Evolutionary conservation across 176 grass and related monocot genomes (phyloP).

Genomic region (Musa beccarii): DNA sequence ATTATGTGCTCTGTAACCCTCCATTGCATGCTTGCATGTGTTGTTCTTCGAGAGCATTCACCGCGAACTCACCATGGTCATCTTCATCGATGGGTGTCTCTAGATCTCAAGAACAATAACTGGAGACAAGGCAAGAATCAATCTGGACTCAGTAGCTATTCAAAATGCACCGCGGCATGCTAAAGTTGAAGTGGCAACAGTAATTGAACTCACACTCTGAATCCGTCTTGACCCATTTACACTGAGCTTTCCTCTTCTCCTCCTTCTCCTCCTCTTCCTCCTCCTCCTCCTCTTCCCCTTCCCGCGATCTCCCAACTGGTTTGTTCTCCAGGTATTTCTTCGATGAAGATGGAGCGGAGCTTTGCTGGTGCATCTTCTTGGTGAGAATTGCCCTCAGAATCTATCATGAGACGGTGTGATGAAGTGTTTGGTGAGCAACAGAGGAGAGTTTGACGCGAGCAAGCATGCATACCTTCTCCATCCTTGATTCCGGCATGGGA

Average conservation of each 20-base stretch:
- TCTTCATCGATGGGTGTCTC: conserved; percentile 15
- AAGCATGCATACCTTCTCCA: conserved; percentile 50
- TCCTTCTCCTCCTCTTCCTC: conserved; percentile 23
- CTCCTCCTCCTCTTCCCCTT: conserved; percentile 10
- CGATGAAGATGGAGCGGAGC: conserved; percentile 3
- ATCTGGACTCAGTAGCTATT: neutral
- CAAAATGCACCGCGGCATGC: neutral
- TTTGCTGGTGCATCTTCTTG: conserved; percentile 42
- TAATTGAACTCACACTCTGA: conserved; percentile 62
- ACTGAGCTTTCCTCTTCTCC: conserved; percentile 16
- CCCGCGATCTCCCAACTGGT: conserved; percentile 22
- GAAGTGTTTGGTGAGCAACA: neutral
- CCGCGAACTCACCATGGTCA: conserved; percentile 33
- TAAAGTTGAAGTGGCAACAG: neutral
- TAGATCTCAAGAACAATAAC: conserved; percentile 80
- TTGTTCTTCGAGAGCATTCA: neutral
- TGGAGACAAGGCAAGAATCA: conserved; percentile 17
- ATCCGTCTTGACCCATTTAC: conserved; percentile 84
- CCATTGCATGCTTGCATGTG: neutral
- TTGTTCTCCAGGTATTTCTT: conserved; percentile 47
- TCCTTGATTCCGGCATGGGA: conserved; percentile 56
- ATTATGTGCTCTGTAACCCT: too few species aligned
- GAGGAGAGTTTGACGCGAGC: too few species aligned
- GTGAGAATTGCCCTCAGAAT: conserved; percentile 45
- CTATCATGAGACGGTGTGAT: conserved; percentile 15